A percentile compares a stretch with the other conserved stretches of the same genome.
Conservation (phyloP, 495 filamentous ascomycete genomes). For the Cercophora sp. region DNA sequence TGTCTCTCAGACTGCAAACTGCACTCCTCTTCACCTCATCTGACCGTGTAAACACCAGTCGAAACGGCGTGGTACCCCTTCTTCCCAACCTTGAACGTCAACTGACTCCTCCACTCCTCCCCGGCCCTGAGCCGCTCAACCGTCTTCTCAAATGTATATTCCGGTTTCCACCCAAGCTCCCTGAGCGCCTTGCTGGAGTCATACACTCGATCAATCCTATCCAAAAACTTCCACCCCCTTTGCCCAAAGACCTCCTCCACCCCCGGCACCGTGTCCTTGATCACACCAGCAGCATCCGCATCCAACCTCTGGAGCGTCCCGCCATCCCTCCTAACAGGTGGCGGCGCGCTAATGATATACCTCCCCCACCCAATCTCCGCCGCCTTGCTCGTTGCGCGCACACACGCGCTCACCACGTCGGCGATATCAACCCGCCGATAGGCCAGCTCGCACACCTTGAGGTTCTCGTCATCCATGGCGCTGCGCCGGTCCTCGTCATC, state of each 20-base stretch:
- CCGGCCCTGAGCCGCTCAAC: constrained; percentile 20
- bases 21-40: background rate
- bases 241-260: constrained; percentile 14
- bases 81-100: constrained; percentile 23
- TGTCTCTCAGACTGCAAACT: too few relatives aligned
- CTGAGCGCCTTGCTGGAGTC: constrained; percentile 21
- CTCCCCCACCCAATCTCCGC: constrained; percentile 10
- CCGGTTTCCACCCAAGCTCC: constrained; percentile 24
- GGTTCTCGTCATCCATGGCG: constrained; percentile 19
- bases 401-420: constrained; percentile 25
- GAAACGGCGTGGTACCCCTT: constrained; percentile 26
- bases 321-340: constrained; percentile 15
- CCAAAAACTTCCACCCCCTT: constrained; percentile 23
- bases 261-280: constrained; percentile 3
- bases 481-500: constrained; percentile 22
- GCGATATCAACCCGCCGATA: constrained; percentile 27
- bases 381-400: constrained; percentile 18
- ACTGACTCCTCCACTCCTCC: constrained; percentile 26
- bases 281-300: constrained; percentile 7
- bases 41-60: constrained; percentile 28
- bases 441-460: constrained; percentile 31
- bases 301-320: constrained; percentile 9
- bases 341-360: constrained; percentile 25
- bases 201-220: constrained; percentile 29
- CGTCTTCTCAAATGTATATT: constrained; percentile 25